Conservation (phyloP, 352 stramenopile species). For the Globisporangium orthogonon region DNA sequence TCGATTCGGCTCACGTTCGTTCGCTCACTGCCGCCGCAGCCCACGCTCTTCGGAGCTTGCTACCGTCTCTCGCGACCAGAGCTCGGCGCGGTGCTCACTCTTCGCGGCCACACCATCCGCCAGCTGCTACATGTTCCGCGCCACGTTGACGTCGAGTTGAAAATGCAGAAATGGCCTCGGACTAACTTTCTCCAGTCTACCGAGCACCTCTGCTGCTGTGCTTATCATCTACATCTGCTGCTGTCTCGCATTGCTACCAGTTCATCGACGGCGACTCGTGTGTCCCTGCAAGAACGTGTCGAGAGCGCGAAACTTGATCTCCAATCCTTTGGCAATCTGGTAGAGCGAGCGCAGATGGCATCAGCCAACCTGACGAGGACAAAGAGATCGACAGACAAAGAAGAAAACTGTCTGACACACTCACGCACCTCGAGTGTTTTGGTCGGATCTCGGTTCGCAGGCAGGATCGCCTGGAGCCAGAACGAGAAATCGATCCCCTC, state of each 20-base stretch:
- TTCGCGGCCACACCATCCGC: no score
- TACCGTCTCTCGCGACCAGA: no score
- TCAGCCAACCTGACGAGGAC: background rate
- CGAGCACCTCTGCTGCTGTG: no score
- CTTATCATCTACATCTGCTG: background rate
- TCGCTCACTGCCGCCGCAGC: no score
- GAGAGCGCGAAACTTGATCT: conserved; percentile 12
- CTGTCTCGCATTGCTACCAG: background rate
- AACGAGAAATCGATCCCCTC: conserved; percentile 15
- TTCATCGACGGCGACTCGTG: background rate
- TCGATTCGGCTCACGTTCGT: no score
- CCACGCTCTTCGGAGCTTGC: no score
- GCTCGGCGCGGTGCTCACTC: no score
- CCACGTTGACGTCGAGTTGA: no score
- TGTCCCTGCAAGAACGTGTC: conserved; percentile 8
- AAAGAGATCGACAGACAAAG: background rate
- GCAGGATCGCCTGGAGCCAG: conserved; percentile 27
- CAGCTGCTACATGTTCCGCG: no score
- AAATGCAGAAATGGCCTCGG: no score
- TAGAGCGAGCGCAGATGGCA: background rate
- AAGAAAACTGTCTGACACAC: background rate
- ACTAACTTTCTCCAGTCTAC: no score
- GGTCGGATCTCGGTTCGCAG: background rate
- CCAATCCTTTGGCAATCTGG: conserved; percentile 7
- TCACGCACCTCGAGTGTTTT: conserved; percentile 9